These are phyloP conservation scores for Psilocybe mexicana DNA, from an alignment of 1,284 basidiomycete genomes.

Conservation along the genomic window DNA sequence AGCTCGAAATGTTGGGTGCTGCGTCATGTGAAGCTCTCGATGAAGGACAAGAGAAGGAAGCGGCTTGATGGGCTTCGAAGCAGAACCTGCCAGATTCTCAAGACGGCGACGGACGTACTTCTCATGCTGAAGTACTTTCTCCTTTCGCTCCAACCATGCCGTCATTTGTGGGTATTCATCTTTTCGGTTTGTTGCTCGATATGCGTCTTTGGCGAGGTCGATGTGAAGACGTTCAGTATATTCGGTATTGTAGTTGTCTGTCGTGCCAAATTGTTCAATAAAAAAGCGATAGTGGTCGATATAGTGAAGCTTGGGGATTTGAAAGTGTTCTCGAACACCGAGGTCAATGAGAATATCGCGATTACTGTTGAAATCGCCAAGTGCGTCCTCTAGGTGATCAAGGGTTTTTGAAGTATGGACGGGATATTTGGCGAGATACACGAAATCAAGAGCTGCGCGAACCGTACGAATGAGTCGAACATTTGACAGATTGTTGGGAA, in stretches of 20 bases:
- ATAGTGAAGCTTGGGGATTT: slow-evolving; percentile 21
- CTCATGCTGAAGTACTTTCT: slow-evolving; percentile 4
- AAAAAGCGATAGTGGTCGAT: slow-evolving; percentile 15
- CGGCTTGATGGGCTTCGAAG: too few species aligned
- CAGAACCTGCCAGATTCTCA: too few species aligned
- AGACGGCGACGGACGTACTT: too few species aligned
- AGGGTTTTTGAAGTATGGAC: slow-evolving; percentile 10
- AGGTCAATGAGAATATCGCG: slow-evolving; percentile 10
- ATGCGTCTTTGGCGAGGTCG: slow-evolving; percentile 14
- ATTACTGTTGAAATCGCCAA: slow-evolving; percentile 10
- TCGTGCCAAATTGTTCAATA: slow-evolving; percentile 10
- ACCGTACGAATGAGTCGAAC: slow-evolving; percentile 13
- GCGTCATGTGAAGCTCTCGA: too few species aligned
- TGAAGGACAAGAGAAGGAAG: too few species aligned
- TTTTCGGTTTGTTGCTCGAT: slow-evolving; percentile 10
- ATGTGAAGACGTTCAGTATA: slow-evolving; percentile 17
- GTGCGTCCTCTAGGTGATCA: slow-evolving; percentile 9
- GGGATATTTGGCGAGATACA: slow-evolving; percentile 13
- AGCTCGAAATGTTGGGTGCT: too few species aligned
- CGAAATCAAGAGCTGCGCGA: slow-evolving; percentile 13
- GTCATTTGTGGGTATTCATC: slow-evolving; percentile 10
- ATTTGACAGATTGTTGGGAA: slow-evolving; percentile 7
- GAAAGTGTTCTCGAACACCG: slow-evolving; percentile 7
- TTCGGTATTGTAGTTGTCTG: slow-evolving; percentile 18
- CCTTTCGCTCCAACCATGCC: slow-evolving; percentile 8